phyloP scores from a whole-genome alignment of 108 stramenopile genomes.

The Hondaea fermentalgiana region DNA sequence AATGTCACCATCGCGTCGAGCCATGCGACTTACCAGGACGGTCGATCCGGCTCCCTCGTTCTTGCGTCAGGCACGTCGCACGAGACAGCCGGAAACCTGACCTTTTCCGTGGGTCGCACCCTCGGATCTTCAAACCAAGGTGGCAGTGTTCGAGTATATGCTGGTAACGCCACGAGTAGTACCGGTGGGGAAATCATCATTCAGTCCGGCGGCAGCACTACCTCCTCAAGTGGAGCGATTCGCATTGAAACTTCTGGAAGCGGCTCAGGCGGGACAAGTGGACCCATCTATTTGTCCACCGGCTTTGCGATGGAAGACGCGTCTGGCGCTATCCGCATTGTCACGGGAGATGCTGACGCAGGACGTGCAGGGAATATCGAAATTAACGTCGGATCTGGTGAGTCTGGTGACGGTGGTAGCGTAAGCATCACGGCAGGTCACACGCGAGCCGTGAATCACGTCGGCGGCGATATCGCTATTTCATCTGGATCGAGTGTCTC shows the following conservation, averaged over 20 bases:
- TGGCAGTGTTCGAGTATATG: neutral
- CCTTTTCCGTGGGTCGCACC: neutral
- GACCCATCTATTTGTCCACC: conserved; percentile 17
- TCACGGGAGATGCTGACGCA: conserved; percentile 25
- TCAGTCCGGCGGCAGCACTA: neutral
- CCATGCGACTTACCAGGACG: neutral
- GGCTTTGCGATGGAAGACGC: conserved; percentile 17
- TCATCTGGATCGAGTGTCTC: neutral
- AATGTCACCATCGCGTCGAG: neutral
- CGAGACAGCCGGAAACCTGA: neutral
- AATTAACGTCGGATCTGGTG: conserved; percentile 28
- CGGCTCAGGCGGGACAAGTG: neutral
- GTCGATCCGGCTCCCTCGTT: neutral
- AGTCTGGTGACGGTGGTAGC: neutral
- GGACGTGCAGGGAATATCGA: conserved; percentile 31
- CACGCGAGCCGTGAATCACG: neutral
- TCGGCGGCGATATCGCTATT: neutral
- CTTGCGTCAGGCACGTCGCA: neutral
- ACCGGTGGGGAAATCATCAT: neutral
- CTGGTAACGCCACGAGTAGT: neutral
- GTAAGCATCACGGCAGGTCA: neutral
- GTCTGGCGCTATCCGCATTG: conserved; percentile 28
- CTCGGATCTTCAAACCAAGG: neutral
- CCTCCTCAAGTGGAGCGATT: neutral
- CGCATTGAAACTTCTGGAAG: neutral